Conservation (phyloP, 208 protist genomes). For the Crithidia sp. region DNA sequence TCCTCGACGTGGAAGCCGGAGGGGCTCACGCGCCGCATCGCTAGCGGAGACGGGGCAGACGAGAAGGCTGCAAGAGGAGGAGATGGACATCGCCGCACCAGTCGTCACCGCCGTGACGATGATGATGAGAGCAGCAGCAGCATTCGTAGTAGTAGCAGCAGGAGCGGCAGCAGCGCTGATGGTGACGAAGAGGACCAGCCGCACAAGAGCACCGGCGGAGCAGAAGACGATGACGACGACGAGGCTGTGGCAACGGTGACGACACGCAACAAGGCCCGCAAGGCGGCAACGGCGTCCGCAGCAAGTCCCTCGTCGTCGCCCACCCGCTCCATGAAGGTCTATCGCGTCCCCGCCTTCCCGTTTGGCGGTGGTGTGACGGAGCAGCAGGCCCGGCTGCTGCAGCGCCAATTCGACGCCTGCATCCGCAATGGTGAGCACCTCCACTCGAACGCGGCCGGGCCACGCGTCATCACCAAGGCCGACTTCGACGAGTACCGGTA, state of each 20-base stretch:
- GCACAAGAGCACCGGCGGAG: slow-evolving; percentile 14
- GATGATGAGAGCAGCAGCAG: slow-evolving; percentile 5
- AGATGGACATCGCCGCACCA: no score
- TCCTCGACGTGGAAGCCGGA: slow-evolving; percentile 81
- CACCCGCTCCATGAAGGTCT: slow-evolving; percentile 37
- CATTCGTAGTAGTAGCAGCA: slow-evolving; percentile 6
- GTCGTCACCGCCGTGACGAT: no score
- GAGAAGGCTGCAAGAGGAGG: neutral
- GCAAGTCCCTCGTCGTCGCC: neutral
- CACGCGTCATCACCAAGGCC: slow-evolving; percentile 49
- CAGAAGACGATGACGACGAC: slow-evolving; percentile 36
- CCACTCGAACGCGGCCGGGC: slow-evolving; percentile 32
- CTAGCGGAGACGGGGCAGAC: slow-evolving; percentile 25
- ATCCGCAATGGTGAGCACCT: slow-evolving; percentile 42
- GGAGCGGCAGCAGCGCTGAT: slow-evolving; percentile 24
- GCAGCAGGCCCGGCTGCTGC: slow-evolving; percentile 55
- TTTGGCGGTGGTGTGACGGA: slow-evolving; percentile 88
- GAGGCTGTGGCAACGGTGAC: slow-evolving; percentile 22
- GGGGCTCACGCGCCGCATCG: slow-evolving; percentile 45
- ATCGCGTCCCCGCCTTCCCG: slow-evolving; percentile 84
- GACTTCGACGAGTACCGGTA: slow-evolving; percentile 47
- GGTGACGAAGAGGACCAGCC: slow-evolving; percentile 43
- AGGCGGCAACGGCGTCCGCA: neutral
- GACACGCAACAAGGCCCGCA: slow-evolving; percentile 29
- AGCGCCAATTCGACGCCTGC: slow-evolving; percentile 52